phyloP scores from a whole-genome alignment of 179 eudicot species.

The Beta lomatogona region DNA sequence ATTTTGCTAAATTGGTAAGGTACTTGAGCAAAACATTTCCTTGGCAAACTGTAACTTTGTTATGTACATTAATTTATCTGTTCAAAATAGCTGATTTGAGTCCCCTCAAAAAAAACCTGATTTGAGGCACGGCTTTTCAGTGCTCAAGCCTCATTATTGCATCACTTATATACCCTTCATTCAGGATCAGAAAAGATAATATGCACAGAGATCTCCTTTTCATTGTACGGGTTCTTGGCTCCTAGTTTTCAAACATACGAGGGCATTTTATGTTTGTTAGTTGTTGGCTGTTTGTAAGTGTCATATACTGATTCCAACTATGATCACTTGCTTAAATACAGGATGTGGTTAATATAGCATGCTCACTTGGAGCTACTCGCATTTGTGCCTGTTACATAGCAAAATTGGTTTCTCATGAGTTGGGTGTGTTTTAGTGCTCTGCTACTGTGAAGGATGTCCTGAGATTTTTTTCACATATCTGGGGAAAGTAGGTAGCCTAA shows the following conservation, averaged over 20 bases:
- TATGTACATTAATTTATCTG: conserved; percentile 10
- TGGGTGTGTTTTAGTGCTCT: background rate
- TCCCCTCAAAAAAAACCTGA: background rate
- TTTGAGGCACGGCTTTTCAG: conserved; percentile 5
- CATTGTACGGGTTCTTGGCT: background rate
- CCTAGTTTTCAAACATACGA: background rate
- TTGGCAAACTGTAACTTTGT: conserved; percentile 1
- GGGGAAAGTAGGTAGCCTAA: background rate
- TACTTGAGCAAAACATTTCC: conserved; percentile 45
- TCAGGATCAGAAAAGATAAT: background rate
- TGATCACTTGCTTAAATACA: background rate
- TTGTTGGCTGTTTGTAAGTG: background rate
- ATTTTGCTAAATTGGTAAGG: conserved; percentile 98
- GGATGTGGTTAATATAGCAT: too few species aligned
- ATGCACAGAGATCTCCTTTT: background rate
- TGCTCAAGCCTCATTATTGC: background rate
- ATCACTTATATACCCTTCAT: background rate
- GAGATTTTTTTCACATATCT: background rate
- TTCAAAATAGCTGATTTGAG: conserved; percentile 2
- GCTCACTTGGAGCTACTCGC: too few species aligned
- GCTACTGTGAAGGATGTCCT: background rate
- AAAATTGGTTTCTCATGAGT: background rate
- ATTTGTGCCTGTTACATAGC: too few species aligned
- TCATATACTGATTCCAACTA: background rate
- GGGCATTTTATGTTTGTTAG: conserved; percentile 3